A percentile compares a stretch with the other conserved stretches of the same genome.
Conservation (phyloP, 257 asterid genomes). For the Nicotiana paniculata region DNA sequence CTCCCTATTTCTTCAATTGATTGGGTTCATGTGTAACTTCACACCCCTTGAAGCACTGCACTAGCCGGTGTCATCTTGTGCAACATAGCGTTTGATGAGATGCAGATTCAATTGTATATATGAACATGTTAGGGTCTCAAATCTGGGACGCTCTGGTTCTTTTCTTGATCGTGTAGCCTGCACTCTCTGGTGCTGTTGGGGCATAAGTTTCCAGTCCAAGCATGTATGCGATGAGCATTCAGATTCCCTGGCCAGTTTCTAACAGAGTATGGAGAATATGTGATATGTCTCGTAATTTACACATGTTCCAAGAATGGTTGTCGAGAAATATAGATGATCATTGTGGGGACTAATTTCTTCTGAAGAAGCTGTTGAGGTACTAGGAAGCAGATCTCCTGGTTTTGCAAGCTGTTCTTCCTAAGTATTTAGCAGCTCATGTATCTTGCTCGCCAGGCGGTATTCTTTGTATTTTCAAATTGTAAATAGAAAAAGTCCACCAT, state of each 20-base stretch:
- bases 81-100: not conserved
- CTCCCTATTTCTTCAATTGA: constrained; percentile 93
- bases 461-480: not conserved
- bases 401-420: not conserved
- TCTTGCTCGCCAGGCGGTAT: not conserved
- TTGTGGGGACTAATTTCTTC: not conserved
- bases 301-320: not conserved
- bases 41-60: not conserved
- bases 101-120: not conserved
- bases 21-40: not conserved
- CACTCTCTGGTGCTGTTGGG: not conserved
- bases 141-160: not conserved
- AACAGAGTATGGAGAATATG: not conserved
- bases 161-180: not conserved
- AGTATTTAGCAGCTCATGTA: not conserved
- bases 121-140: not conserved
- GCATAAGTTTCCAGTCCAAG: not conserved
- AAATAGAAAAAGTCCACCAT: not conserved
- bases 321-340: not conserved
- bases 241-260: not conserved
- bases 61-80: not conserved
- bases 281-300: not conserved
- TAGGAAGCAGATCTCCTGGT: not conserved
- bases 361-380: not conserved
- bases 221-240: not conserved